phyloP scores from a whole-genome alignment of 164 flowering plant genomes.

The Macadamia tetraphylla region DNA sequence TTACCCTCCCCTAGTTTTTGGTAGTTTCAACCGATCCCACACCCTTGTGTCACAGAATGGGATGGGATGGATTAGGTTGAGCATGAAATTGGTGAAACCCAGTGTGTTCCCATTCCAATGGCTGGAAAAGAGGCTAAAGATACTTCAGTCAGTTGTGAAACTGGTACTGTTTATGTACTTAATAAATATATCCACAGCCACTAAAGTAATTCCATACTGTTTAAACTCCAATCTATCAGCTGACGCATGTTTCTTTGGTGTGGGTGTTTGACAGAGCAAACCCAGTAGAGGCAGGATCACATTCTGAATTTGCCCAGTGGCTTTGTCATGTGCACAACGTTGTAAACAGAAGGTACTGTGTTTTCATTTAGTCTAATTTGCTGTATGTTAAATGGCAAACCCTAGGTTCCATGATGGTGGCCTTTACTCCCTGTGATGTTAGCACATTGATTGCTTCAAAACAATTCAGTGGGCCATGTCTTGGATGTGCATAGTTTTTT shows the following conservation, averaged over 20 bases:
- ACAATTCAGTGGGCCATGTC: not conserved
- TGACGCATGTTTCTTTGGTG: constrained; percentile 8
- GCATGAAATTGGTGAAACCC: too few relatives aligned
- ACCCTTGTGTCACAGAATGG: too few relatives aligned
- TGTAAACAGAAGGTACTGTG: constrained; percentile 77
- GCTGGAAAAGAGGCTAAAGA: too few relatives aligned
- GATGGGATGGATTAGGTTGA: too few relatives aligned
- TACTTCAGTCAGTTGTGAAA: too few relatives aligned
- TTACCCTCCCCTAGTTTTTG: too few relatives aligned
- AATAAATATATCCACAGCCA: too few relatives aligned
- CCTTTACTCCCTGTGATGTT: not conserved
- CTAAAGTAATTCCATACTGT: not conserved
- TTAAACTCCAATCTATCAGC: not conserved
- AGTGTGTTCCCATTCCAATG: too few relatives aligned
- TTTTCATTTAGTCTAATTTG: not conserved
- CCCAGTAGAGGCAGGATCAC: constrained; percentile 85
- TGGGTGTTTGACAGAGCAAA: constrained; percentile 49
- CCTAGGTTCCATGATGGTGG: not conserved
- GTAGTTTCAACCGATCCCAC: too few relatives aligned
- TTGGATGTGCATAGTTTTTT: not conserved
- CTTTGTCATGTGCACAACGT: constrained; percentile 88
- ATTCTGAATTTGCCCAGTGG: constrained; percentile 88
- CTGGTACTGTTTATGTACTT: too few relatives aligned
- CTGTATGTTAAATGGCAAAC: not conserved
- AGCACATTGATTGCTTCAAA: not conserved